These are phyloP conservation scores for Sarocladium kiliense DNA, from an alignment of 2,329 filamentous ascomycete species.

Conservation along the genomic window DNA sequence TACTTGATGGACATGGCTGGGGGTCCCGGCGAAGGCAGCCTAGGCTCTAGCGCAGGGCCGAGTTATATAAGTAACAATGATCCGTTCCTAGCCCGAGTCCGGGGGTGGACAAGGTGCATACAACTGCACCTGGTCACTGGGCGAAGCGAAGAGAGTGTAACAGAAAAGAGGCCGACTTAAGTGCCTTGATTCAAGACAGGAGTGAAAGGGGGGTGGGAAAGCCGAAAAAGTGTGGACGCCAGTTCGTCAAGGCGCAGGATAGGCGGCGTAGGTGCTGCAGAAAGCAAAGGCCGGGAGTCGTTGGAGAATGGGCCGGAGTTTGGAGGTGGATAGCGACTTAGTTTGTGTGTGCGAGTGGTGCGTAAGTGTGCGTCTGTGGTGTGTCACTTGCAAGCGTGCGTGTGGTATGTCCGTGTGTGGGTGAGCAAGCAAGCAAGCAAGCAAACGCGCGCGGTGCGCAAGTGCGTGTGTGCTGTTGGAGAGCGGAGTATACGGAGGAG, in stretches of 20 bases:
- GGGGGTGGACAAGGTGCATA: background rate
- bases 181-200: background rate
- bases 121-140: background rate
- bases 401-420: background rate
- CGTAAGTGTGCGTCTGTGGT: constrained; percentile 1
- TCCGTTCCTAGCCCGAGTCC: constrained; percentile 1
- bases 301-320: background rate
- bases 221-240: background rate
- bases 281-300: background rate
- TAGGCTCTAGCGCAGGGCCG: background rate
- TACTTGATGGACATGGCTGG: constrained; percentile 10
- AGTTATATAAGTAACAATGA: constrained; percentile 7
- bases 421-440: background rate
- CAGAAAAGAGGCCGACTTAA: background rate
- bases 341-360: constrained; percentile 1
- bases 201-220: background rate
- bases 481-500: constrained; percentile 8
- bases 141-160: background rate
- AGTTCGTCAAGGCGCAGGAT: background rate
- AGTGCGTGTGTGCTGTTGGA: constrained; percentile 3
- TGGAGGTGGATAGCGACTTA: constrained; percentile 4
- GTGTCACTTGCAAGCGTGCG: background rate
- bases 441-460: too few relatives aligned
- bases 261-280: background rate
- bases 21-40: background rate